A percentile compares a stretch with the other conserved stretches of the same genome.
These are phyloP conservation scores for Plasmodium falciparum DNA, from an alignment of 169 alveolate species.

Conservation along the genomic window DNA sequence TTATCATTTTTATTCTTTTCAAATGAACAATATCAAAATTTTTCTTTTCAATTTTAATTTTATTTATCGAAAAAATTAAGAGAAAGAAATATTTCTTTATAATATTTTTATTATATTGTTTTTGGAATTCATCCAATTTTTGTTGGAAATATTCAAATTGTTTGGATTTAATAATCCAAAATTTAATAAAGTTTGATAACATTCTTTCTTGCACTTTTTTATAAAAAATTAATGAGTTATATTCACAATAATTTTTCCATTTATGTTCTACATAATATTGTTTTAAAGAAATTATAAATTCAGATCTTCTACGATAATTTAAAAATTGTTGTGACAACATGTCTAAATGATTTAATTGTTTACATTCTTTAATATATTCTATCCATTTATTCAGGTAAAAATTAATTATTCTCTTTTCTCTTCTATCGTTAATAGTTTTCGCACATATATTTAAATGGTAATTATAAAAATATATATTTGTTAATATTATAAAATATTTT, in stretches of 20 bases:
- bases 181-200: neutral
- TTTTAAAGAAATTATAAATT: constrained; percentile 21
- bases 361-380: constrained; percentile 23
- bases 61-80: constrained; percentile 50
- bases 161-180: constrained; percentile 19
- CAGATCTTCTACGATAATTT: constrained; percentile 27
- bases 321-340: constrained; percentile 7
- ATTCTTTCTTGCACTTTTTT: constrained; percentile 27
- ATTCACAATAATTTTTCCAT: constrained; percentile 70
- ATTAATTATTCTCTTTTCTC: constrained; percentile 9
- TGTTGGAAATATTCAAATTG: neutral
- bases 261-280: constrained; percentile 37
- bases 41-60: constrained; percentile 56
- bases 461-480: constrained; percentile 36
- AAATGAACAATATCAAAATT: constrained; percentile 46
- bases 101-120: constrained; percentile 12
- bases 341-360: constrained; percentile 20
- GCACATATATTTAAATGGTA: constrained; percentile 37
- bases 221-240: constrained; percentile 45
- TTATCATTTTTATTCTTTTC: constrained; percentile 31
- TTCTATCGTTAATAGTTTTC: constrained; percentile 26
- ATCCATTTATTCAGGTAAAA: constrained; percentile 10
- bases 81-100: constrained; percentile 53
- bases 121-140: constrained; percentile 5
- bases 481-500: constrained; percentile 35